A percentile compares a stretch with the other conserved stretches of the same genome.
Conservation (phyloP, 2,329 filamentous ascomycete genomes). For the Fusarium cicatricum region DNA sequence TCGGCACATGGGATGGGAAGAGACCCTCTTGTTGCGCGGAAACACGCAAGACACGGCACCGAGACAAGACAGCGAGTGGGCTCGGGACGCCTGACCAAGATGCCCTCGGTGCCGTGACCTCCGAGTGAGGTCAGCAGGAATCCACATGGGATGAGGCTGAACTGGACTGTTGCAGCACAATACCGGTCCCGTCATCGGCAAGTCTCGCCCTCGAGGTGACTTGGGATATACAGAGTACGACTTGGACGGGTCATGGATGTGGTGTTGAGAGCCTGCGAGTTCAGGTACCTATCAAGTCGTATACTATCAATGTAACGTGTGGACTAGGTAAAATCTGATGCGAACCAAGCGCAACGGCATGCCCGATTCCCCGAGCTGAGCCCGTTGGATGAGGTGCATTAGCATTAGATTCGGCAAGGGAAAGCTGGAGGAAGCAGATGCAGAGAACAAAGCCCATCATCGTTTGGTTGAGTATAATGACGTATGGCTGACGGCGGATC, state of each 20-base stretch:
- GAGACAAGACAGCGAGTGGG: conserved; percentile 8
- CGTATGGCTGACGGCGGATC: conserved; percentile 27
- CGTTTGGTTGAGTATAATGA: conserved; percentile 17
- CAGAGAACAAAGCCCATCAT: not conserved
- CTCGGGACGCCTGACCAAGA: conserved; percentile 26
- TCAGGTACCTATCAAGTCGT: conserved; percentile 19
- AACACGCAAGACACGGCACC: too few relatives aligned
- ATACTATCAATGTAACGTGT: not conserved
- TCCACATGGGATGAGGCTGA: conserved; percentile 22
- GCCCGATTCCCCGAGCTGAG: conserved; percentile 14
- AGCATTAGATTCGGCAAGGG: not conserved
- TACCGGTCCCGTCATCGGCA: conserved; percentile 7
- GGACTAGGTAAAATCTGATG: conserved; percentile 12
- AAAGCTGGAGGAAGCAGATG: not conserved
- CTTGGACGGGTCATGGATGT: not conserved
- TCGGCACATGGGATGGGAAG: conserved; percentile 18
- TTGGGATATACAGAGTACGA: conserved; percentile 16
- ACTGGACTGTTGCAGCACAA: conserved; percentile 10
- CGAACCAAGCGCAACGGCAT: conserved; percentile 10
- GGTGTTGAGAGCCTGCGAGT: not conserved
- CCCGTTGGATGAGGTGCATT: not conserved
- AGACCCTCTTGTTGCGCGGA: not conserved
- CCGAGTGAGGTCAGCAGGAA: conserved; percentile 37
- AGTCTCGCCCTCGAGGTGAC: conserved; percentile 19
- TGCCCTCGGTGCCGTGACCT: conserved; percentile 35